Conservation (phyloP, 2,329 filamentous ascomycete genomes). For the Cytospora paraplurivora region DNA sequence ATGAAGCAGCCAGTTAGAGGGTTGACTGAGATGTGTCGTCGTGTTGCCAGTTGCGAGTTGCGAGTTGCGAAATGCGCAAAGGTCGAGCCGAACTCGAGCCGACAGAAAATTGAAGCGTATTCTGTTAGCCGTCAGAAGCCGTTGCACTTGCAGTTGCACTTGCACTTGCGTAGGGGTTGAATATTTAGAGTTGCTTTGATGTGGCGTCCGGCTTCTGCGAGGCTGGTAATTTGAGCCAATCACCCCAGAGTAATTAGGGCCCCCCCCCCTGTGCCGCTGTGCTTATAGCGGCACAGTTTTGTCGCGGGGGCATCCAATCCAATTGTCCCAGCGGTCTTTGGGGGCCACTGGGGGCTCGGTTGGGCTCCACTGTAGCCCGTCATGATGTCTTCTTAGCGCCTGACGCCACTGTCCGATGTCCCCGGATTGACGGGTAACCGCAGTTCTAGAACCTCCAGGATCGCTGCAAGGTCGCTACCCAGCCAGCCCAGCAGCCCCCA, state of each 20-base stretch:
- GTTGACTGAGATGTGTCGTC: background rate
- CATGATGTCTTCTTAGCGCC: background rate
- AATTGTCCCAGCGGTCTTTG: background rate
- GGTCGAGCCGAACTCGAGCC: no score
- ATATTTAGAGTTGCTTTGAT: background rate
- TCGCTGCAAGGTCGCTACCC: no score
- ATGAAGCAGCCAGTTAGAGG: background rate
- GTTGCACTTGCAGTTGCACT: background rate
- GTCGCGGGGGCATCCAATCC: background rate
- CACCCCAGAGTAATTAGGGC: background rate
- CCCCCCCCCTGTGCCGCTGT: background rate
- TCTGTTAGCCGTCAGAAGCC: no score
- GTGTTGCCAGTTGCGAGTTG: background rate
- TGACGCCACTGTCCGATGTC: background rate
- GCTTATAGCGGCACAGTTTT: background rate
- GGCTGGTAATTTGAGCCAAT: background rate
- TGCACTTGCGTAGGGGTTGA: background rate
- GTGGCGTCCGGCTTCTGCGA: background rate
- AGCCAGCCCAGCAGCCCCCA: no score
- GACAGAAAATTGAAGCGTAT: no score
- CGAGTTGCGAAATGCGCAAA: no score
- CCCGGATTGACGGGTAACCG: background rate
- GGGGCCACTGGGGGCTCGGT: background rate
- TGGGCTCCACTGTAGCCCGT: background rate
- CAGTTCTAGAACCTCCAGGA: no score